Evolutionary conservation across 2,329 filamentous ascomycete species (phyloP).

Genomic region (Ceratocystis diversiconidia): DNA sequence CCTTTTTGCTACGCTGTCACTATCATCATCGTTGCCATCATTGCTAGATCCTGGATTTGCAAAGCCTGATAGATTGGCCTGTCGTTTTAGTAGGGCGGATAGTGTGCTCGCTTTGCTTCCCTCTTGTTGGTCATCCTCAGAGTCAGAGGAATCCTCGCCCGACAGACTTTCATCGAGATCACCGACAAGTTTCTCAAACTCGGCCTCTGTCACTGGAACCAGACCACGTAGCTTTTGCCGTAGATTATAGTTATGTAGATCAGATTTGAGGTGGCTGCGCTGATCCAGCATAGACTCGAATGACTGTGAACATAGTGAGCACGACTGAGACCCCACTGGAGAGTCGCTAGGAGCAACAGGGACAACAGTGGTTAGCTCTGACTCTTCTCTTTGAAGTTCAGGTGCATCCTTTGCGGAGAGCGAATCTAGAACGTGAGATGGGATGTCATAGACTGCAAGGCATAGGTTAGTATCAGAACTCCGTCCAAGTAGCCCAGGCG

Average conservation of each 20-base stretch:
- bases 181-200: slow-evolving; percentile 72
- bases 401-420: slow-evolving; percentile 37
- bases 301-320: slow-evolving; percentile 60
- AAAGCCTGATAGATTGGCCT: slow-evolving; percentile 53
- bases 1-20: slow-evolving; percentile 27
- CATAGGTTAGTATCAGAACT: not conserved
- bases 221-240: slow-evolving; percentile 75
- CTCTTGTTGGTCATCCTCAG: slow-evolving; percentile 47
- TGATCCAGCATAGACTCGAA: slow-evolving; percentile 69
- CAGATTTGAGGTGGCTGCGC: slow-evolving; percentile 71
- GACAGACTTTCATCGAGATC: slow-evolving; percentile 85
- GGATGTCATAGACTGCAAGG: slow-evolving; percentile 63
- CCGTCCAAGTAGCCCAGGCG: not conserved
- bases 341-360: slow-evolving; percentile 25
- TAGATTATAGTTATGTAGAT: slow-evolving; percentile 86
- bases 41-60: slow-evolving; percentile 38
- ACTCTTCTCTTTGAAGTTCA: slow-evolving; percentile 21
- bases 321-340: slow-evolving; percentile 54
- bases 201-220: slow-evolving; percentile 56
- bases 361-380: slow-evolving; percentile 21
- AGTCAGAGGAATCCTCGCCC: slow-evolving; percentile 63
- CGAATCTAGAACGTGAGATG: slow-evolving; percentile 54
- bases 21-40: slow-evolving; percentile 29
- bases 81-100: slow-evolving; percentile 63
- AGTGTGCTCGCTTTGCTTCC: slow-evolving; percentile 53